Percentiles rank a stretch among this genome's conserved stretches.
phyloP scores from a whole-genome alignment of 1,139 yeast genomes.

The Saccharomyces hybrid region DNA sequence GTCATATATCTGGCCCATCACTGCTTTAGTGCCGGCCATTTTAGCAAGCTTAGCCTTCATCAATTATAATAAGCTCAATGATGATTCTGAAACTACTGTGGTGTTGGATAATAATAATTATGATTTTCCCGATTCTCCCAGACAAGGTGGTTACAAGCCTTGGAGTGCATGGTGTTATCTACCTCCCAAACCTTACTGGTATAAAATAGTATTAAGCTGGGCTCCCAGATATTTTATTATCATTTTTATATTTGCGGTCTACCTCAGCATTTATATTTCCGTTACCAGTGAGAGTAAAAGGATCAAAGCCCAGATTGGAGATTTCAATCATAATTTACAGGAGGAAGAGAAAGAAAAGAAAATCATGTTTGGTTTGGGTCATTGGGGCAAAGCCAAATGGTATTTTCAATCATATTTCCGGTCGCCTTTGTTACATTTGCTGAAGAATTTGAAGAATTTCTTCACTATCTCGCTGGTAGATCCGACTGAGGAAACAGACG shows the following conservation, averaged over 20 bases:
- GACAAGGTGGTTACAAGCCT: conserved; percentile 46
- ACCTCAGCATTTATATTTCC: conserved; percentile 64
- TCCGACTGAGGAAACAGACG: conserved; percentile 11
- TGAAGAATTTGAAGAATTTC: conserved; percentile 8
- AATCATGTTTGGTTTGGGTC: conserved; percentile 11
- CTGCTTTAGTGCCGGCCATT: conserved; percentile 55
- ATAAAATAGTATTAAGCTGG: conserved; percentile 71
- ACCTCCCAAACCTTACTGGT: conserved; percentile 70
- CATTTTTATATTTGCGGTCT: conserved; percentile 54
- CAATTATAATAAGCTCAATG: conserved; percentile 24
- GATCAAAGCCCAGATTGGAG: conserved; percentile 36
- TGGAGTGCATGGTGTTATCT: conserved; percentile 76
- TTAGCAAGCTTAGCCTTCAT: conserved; percentile 73
- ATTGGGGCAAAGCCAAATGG: conserved; percentile 1
- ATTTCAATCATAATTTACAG: conserved; percentile 13
- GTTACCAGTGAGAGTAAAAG: conserved; percentile 56
- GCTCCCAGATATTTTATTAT: conserved; percentile 69
- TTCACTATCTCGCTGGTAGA: conserved; percentile 14
- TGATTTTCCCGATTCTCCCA: conserved; percentile 19
- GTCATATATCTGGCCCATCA: conserved; percentile 49
- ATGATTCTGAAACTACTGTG: conserved; percentile 14
- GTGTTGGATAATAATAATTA: conserved; percentile 23
- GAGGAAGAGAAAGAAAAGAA: conserved; percentile 5
- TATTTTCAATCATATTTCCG: background rate
- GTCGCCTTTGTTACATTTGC: conserved; percentile 11